A percentile compares a stretch with the other conserved stretches of the same genome.
Evolutionary conservation across 495 filamentous ascomycete species (phyloP).

Genomic region (Aspergillus diversus): DNA sequence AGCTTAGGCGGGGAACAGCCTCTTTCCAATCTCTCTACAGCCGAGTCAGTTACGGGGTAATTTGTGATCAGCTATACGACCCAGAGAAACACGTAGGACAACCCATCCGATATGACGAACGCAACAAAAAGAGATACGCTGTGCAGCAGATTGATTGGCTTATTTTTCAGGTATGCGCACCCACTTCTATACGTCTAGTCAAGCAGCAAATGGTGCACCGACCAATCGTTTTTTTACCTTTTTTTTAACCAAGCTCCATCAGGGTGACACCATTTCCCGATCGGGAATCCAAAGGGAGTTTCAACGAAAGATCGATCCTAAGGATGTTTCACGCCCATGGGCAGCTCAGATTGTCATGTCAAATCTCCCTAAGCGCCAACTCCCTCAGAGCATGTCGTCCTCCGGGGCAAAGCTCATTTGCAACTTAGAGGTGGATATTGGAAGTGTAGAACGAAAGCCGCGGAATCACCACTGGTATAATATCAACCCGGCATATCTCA

Average conservation of each 20-base stretch:
- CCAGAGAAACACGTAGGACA: constrained; percentile 8
- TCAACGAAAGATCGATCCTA: constrained; percentile 12
- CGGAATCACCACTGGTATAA: constrained; percentile 7
- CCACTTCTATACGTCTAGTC: neutral
- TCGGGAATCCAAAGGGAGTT: constrained; percentile 1
- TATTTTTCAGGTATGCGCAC: constrained; percentile 11
- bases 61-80: constrained; percentile 7
- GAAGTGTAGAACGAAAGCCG: constrained; percentile 5
- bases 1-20: neutral
- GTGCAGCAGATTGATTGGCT: constrained; percentile 11
- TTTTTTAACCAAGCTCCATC: neutral
- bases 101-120: constrained; percentile 1
- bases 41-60: constrained; percentile 4
- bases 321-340: constrained; percentile 4
- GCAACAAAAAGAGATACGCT: constrained; percentile 8
- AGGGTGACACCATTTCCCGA: constrained; percentile 14
- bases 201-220: neutral
- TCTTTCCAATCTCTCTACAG: constrained; percentile 1
- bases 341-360: constrained; percentile 17
- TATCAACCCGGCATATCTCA: constrained; percentile 1
- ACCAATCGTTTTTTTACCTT: neutral
- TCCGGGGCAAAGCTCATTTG: constrained; percentile 1
- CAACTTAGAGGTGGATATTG: constrained; percentile 7
- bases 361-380: neutral
- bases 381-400: constrained; percentile 14